These are phyloP conservation scores for Clonostachys chloroleuca DNA, from an alignment of 2,329 filamentous ascomycete species.

Conservation along the genomic window DNA sequence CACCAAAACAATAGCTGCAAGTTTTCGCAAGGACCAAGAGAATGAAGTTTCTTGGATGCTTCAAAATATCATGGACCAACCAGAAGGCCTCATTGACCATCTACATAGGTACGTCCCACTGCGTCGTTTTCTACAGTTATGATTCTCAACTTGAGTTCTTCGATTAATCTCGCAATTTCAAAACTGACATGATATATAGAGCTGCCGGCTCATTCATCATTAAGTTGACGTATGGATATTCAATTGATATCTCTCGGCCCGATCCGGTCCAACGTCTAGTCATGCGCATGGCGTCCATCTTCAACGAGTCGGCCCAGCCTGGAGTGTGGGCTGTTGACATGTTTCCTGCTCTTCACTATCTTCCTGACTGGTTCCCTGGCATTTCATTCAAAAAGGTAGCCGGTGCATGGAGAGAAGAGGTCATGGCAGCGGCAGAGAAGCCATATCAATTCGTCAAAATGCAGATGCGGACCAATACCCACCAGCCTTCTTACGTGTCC, in stretches of 20 bases:
- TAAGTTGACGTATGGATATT: slow-evolving; percentile 11
- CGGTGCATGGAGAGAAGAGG: slow-evolving; percentile 8
- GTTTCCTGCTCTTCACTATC: slow-evolving; percentile 6
- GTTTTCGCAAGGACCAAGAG: slow-evolving; percentile 7
- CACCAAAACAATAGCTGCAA: slow-evolving; percentile 11
- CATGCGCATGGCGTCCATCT: slow-evolving; percentile 11
- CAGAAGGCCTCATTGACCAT: slow-evolving; percentile 4
- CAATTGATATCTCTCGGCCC: slow-evolving; percentile 7
- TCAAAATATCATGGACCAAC: slow-evolving; percentile 3
- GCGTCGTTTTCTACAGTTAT: too few species aligned
- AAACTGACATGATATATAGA: neutral
- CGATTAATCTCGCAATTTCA: neutral
- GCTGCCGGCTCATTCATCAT: slow-evolving; percentile 5
- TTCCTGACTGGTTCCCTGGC: slow-evolving; percentile 12
- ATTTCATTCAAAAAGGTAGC: slow-evolving; percentile 12
- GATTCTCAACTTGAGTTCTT: neutral
- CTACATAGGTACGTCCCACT: slow-evolving; percentile 7
- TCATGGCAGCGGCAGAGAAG: slow-evolving; percentile 6
- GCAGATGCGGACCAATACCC: slow-evolving; percentile 4
- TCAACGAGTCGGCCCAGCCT: slow-evolving; percentile 11
- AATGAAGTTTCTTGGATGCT: slow-evolving; percentile 5
- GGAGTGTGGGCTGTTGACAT: slow-evolving; percentile 14
- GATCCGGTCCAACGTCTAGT: slow-evolving; percentile 11
- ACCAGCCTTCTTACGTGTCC: slow-evolving; percentile 3
- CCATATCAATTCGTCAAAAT: slow-evolving; percentile 12